phyloP scores from a whole-genome alignment of 345 rosid species.

The Mercurialis annua region DNA sequence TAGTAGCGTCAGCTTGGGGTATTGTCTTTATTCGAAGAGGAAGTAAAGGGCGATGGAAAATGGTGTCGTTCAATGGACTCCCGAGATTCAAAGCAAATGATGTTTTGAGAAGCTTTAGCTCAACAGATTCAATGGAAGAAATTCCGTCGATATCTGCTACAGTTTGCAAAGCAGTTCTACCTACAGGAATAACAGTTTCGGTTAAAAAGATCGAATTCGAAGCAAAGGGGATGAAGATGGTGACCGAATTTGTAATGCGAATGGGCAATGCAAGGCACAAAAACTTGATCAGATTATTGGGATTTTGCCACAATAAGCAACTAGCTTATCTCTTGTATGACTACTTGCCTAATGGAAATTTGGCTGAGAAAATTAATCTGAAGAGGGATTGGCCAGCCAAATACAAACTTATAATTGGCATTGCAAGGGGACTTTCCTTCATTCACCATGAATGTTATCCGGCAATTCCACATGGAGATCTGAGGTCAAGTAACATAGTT shows the following conservation, averaged over 20 bases:
- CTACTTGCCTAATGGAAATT: constrained; percentile 69
- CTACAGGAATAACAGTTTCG: constrained; percentile 81
- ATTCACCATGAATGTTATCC: constrained; percentile 93
- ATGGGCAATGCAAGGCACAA: constrained; percentile 78
- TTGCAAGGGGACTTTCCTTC: constrained; percentile 77
- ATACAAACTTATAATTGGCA: constrained; percentile 56
- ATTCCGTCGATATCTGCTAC: constrained; percentile 36
- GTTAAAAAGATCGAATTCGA: constrained; percentile 63
- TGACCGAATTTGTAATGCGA: constrained; percentile 41
- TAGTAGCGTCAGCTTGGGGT: constrained; percentile 47
- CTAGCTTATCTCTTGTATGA: constrained; percentile 67
- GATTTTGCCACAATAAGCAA: constrained; percentile 74
- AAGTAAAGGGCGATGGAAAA: constrained; percentile 68
- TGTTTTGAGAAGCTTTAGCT: constrained; percentile 59
- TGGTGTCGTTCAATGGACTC: constrained; percentile 67
- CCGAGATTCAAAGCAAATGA: constrained; percentile 76
- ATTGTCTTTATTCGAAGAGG: constrained; percentile 46
- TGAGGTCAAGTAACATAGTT: constrained; percentile 56
- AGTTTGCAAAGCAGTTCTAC: constrained; percentile 64
- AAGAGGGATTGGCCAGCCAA: constrained; percentile 66
- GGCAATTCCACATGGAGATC: constrained; percentile 82
- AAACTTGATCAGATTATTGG: constrained; percentile 75
- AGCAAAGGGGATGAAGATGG: constrained; percentile 35
- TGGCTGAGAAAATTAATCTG: constrained; percentile 52
- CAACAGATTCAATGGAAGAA: constrained; percentile 42